Conservation (phyloP, 2,329 filamentous ascomycete genomes). For the Eutypella sp. region DNA sequence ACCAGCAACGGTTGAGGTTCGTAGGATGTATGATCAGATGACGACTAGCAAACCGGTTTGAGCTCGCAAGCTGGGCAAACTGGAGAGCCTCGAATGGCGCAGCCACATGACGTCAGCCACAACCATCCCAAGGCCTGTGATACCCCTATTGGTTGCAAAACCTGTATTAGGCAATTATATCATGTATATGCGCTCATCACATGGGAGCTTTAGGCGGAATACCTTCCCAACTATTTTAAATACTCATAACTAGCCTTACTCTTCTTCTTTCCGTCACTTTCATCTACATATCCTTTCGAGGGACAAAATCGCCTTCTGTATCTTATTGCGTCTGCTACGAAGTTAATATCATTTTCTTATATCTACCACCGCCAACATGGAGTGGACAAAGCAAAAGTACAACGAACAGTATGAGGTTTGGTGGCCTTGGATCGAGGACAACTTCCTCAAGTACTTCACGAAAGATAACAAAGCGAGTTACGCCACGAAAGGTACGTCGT, state of each 20-base stretch:
- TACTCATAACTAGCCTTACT: not conserved
- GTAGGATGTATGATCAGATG: no score
- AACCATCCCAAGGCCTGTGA: not conserved
- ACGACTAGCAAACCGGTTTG: no score
- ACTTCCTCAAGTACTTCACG: slow-evolving; percentile 67
- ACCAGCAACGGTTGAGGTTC: no score
- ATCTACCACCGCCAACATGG: slow-evolving; percentile 26
- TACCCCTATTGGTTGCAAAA: not conserved
- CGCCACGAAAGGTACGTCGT: slow-evolving; percentile 55
- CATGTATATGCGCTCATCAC: not conserved
- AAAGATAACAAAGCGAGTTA: slow-evolving; percentile 75
- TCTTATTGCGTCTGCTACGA: not conserved
- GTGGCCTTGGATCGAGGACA: slow-evolving; percentile 73
- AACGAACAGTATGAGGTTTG: slow-evolving; percentile 69
- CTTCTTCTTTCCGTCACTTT: no score
- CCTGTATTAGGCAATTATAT: no score
- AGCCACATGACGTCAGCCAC: slow-evolving; percentile 1
- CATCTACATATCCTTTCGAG: no score
- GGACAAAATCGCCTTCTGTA: not conserved
- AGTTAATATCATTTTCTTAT: not conserved
- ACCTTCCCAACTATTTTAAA: not conserved
- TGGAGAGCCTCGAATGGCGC: no score
- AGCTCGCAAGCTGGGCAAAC: no score
- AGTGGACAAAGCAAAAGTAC: slow-evolving; percentile 60
- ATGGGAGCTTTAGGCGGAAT: not conserved